phyloP scores from a whole-genome alignment of 2,329 filamentous ascomycete species.

The Aspergillus latus region DNA sequence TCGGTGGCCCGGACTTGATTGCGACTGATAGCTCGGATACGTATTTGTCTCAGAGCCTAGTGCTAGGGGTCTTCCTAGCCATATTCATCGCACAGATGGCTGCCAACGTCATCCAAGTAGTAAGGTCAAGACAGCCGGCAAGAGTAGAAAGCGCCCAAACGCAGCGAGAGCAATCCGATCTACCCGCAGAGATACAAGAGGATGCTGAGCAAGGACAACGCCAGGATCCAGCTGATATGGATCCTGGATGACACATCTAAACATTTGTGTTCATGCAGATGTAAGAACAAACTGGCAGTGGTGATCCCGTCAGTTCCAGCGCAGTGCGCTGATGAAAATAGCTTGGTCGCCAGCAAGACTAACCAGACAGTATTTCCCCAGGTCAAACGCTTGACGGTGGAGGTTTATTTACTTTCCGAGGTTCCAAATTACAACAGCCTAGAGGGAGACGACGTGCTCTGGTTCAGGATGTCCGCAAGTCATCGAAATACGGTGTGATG shows the following conservation, averaged over 20 bases:
- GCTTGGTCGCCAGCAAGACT: not conserved
- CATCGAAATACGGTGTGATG: not conserved
- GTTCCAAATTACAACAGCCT: not conserved
- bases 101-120: constrained; percentile 29
- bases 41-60: constrained; percentile 34
- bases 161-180: constrained; percentile 1
- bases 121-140: constrained; percentile 25
- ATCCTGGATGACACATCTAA: not conserved
- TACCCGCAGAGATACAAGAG: constrained; percentile 9
- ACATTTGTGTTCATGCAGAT: not conserved
- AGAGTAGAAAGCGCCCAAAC: constrained; percentile 8
- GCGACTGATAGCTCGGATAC: constrained; percentile 18
- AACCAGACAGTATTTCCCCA: not conserved
- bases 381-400: not conserved
- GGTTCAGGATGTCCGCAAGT: not conserved
- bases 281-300: not conserved
- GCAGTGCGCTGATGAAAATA: not conserved
- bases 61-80: constrained; percentile 33
- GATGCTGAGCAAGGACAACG: constrained; percentile 17
- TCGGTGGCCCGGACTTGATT: constrained; percentile 2
- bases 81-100: constrained; percentile 34
- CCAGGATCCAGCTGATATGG: not conserved
- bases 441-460: not conserved
- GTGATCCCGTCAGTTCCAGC: not conserved
- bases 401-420: too few species aligned